phyloP scores from a whole-genome alignment of 2,329 filamentous ascomycete genomes.

The Penicillium italicum region DNA sequence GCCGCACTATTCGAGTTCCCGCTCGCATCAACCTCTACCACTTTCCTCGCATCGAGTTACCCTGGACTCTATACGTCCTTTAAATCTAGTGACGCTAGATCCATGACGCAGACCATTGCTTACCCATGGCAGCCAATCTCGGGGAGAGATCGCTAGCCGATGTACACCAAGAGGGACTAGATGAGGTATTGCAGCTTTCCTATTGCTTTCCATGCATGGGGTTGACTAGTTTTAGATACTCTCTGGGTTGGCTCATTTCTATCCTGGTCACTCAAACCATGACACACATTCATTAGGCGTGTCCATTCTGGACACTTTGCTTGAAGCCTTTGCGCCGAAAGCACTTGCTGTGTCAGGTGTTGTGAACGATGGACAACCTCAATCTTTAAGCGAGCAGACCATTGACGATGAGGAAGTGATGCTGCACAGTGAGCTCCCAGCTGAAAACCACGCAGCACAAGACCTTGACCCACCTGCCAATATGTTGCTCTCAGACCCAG shows the following conservation, averaged over 20 bases:
- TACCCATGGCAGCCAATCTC: slow-evolving; percentile 42
- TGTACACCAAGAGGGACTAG: slow-evolving; percentile 48
- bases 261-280: slow-evolving; percentile 16
- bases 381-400: background rate
- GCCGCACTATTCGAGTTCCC: background rate
- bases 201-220: background rate
- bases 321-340: slow-evolving; percentile 36
- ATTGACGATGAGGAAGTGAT: slow-evolving; percentile 18
- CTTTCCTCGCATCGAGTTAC: background rate
- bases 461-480: background rate
- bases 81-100: slow-evolving; percentile 46
- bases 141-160: slow-evolving; percentile 54
- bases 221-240: slow-evolving; percentile 21
- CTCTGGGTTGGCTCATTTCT: slow-evolving; percentile 29
- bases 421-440: slow-evolving; percentile 1
- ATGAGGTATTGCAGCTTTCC: slow-evolving; percentile 43
- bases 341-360: slow-evolving; percentile 6
- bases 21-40: background rate
- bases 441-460: background rate
- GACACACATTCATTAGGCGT: slow-evolving; percentile 40
- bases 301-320: slow-evolving; percentile 45
- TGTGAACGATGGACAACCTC: background rate
- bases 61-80: background rate
- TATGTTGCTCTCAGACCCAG: slow-evolving; percentile 7
- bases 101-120: slow-evolving; percentile 30